These are phyloP conservation scores for Colletotrichum sojae DNA, from an alignment of 2,329 filamentous ascomycete genomes.

Conservation along the genomic window DNA sequence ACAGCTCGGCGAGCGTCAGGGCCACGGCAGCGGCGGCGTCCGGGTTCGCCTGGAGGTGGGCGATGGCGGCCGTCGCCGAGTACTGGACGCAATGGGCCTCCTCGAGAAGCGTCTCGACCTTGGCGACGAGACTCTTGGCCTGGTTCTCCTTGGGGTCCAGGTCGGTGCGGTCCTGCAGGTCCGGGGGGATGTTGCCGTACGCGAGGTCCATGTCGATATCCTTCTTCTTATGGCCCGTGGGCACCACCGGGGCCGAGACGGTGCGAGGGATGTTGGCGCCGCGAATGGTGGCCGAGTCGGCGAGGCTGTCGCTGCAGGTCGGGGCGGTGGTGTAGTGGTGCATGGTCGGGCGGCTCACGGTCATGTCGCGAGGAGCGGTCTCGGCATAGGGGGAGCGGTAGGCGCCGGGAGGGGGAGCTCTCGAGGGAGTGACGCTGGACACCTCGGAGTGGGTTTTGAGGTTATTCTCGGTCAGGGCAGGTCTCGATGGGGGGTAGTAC, in stretches of 20 bases:
- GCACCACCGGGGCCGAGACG: constrained; percentile 57
- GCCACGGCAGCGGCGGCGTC: constrained; percentile 95
- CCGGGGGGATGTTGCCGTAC: constrained; percentile 85
- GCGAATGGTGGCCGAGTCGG: constrained; percentile 37
- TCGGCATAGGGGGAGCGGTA: constrained; percentile 59
- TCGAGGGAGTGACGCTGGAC: constrained; percentile 62
- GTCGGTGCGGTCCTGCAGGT: constrained; percentile 68
- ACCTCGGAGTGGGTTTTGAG: constrained; percentile 68
- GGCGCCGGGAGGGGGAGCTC: constrained; percentile 51
- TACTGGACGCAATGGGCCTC: constrained; percentile 93
- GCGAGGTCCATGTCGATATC: constrained; percentile 92
- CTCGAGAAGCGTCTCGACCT: constrained; percentile 83
- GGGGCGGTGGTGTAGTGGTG: constrained; percentile 44
- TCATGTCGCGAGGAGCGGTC: constrained; percentile 60
- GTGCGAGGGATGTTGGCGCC: constrained; percentile 53
- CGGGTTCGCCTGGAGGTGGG: constrained; percentile 74
- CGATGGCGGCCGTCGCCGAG: constrained; percentile 87
- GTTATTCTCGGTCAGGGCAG: constrained; percentile 66
- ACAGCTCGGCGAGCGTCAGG: constrained; percentile 92
- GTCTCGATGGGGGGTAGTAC: constrained; percentile 44
- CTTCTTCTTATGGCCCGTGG: constrained; percentile 52
- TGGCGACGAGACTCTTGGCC: constrained; percentile 73
- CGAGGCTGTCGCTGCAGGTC: constrained; percentile 45
- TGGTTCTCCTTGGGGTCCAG: constrained; percentile 64
- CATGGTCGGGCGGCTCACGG: constrained; percentile 46